Conservation (phyloP, 257 asterid genomes). For the Solanum bulbocastanum region DNA sequence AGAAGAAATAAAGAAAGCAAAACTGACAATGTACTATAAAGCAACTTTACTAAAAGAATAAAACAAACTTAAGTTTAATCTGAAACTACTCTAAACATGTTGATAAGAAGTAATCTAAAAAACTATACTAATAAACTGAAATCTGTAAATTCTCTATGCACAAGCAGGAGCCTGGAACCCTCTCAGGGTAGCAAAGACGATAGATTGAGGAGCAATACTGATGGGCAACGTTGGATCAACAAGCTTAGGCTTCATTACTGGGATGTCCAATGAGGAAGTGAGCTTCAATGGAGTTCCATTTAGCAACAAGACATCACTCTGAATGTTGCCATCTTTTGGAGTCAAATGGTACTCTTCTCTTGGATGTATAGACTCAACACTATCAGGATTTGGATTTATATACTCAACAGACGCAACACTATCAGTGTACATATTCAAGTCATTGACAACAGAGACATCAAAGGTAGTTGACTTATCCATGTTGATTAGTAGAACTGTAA, state of each 20-base stretch:
- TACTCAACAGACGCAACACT: background rate
- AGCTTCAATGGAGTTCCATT: conserved; percentile 59
- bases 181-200: conserved; percentile 45
- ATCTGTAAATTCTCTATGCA: conserved; percentile 11
- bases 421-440: conserved; percentile 7
- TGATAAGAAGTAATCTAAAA: background rate
- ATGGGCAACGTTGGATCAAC: conserved; percentile 36
- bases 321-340: conserved; percentile 57
- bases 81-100: background rate
- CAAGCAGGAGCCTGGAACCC: conserved; percentile 69
- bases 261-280: conserved; percentile 47
- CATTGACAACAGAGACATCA: conserved; percentile 27
- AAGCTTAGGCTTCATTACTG: conserved; percentile 34
- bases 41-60: background rate
- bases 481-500: conserved; percentile 54
- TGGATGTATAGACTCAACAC: background rate
- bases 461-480: conserved; percentile 58
- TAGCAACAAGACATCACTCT: conserved; percentile 50
- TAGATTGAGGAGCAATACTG: conserved; percentile 37
- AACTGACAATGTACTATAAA: background rate
- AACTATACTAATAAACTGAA: background rate
- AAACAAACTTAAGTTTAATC: background rate
- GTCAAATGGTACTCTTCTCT: conserved; percentile 81
- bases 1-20: background rate
- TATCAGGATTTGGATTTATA: background rate